Percentiles rank a stretch among this genome's conserved stretches.
These are phyloP conservation scores for Vitis hybrid DNA, from an alignment of 177 flowering plant species.

Conservation along the genomic window DNA sequence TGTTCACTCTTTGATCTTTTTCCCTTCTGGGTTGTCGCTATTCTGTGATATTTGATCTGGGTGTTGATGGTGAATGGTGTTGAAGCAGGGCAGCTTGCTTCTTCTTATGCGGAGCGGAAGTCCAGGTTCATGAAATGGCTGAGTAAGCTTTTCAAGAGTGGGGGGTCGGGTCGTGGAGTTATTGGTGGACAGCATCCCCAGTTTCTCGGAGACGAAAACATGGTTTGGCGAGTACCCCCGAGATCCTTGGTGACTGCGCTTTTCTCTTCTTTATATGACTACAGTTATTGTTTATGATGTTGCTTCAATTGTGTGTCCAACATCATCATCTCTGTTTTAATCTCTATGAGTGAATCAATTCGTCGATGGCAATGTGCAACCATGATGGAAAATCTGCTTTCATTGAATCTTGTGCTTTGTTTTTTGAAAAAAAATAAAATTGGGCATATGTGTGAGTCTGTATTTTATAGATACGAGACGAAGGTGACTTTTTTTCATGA, in stretches of 20 bases:
- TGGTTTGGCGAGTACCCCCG: slow-evolving; percentile 63
- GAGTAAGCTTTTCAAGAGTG: slow-evolving; percentile 68
- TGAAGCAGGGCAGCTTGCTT: slow-evolving; percentile 56
- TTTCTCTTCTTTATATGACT: background rate
- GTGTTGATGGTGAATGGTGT: background rate
- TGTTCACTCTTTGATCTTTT: background rate
- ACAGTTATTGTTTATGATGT: background rate
- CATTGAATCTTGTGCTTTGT: too few relatives aligned
- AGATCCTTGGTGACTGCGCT: slow-evolving; percentile 50
- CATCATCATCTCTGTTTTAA: too few relatives aligned
- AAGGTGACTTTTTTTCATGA: too few relatives aligned
- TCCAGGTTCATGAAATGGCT: slow-evolving; percentile 87
- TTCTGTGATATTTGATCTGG: background rate
- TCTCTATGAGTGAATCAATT: too few relatives aligned
- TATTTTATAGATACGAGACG: too few relatives aligned
- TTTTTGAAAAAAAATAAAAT: too few relatives aligned
- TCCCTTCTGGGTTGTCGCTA: too few relatives aligned
- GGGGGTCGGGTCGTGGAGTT: slow-evolving; percentile 17
- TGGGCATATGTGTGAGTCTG: too few relatives aligned
- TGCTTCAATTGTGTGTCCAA: background rate
- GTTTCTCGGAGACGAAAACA: slow-evolving; percentile 72
- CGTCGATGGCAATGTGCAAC: too few relatives aligned
- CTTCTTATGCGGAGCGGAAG: slow-evolving; percentile 61
- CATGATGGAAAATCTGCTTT: too few relatives aligned
- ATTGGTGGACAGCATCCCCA: slow-evolving; percentile 42